Evolutionary conservation across 192 early-diverging fungal genomes (phyloP).

Genomic region (Coemansia sp.): DNA sequence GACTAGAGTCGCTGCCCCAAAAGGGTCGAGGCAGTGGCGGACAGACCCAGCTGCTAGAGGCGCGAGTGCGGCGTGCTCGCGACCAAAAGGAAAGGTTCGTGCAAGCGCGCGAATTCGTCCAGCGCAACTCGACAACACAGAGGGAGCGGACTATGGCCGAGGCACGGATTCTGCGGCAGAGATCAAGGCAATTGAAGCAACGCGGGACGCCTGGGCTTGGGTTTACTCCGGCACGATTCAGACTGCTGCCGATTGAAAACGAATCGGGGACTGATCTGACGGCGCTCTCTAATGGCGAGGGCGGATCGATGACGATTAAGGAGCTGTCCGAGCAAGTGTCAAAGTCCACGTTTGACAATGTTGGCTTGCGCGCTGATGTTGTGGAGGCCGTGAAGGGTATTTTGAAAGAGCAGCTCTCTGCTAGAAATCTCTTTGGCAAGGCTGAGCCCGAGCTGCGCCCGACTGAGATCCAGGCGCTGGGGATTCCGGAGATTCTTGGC

Average conservation of each 20-base stretch:
- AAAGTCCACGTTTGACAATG: constrained; percentile 55
- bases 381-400: constrained; percentile 40
- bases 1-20: constrained; percentile 13
- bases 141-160: constrained; percentile 24
- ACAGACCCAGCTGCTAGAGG: constrained; percentile 25
- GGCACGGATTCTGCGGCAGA: constrained; percentile 37
- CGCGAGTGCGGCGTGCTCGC: constrained; percentile 34
- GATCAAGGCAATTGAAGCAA: constrained; percentile 30
- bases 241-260: constrained; percentile 57
- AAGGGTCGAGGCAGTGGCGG: constrained; percentile 38
- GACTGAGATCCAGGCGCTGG: constrained; percentile 81
- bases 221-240: constrained; percentile 63
- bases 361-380: constrained; percentile 63
- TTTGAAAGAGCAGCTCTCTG: constrained; percentile 21
- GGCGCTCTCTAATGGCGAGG: constrained; percentile 11
- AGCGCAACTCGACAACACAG: constrained; percentile 9
- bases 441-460: constrained; percentile 54
- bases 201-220: constrained; percentile 48
- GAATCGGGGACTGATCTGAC: constrained; percentile 47
- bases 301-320: constrained; percentile 6
- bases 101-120: constrained; percentile 27
- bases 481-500: constrained; percentile 69
- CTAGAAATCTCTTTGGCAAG: background rate
- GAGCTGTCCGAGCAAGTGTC: constrained; percentile 20
- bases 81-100: constrained; percentile 32